phyloP scores from a whole-genome alignment of 257 asterid genomes.

The Nyctanthes arbortristis region DNA sequence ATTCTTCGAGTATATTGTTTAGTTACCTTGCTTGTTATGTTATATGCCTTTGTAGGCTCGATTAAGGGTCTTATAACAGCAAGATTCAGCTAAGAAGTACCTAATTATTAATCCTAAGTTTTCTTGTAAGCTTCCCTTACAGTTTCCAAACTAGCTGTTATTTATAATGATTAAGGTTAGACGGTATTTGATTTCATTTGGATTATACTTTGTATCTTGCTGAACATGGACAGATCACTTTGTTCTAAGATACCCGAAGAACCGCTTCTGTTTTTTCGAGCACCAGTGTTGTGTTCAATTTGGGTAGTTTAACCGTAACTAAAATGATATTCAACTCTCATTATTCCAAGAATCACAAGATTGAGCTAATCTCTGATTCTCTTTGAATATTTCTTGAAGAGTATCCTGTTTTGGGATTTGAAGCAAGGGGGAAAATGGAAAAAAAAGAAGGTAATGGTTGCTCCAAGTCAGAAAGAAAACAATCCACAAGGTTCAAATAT shows the following conservation, averaged over 20 bases:
- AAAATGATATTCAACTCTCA: no score
- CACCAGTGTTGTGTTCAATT: no score
- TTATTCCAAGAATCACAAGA: no score
- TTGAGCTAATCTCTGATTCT: no score
- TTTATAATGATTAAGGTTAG: background rate
- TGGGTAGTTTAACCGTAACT: background rate
- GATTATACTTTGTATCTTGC: no score
- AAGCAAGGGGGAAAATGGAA: no score
- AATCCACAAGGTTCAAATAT: background rate
- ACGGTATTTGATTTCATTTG: background rate
- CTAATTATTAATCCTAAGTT: background rate
- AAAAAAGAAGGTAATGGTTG: no score
- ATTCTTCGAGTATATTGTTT: constrained; percentile 42
- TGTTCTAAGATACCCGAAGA: no score
- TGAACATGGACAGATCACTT: no score
- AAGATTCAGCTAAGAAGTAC: constrained; percentile 34
- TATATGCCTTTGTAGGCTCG: constrained; percentile 69
- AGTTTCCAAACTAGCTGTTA: background rate
- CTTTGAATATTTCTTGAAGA: constrained; percentile 20
- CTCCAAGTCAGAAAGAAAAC: background rate
- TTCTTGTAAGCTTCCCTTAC: constrained; percentile 7
- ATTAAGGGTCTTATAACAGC: constrained; percentile 58
- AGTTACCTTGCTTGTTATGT: constrained; percentile 45
- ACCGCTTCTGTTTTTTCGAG: no score
- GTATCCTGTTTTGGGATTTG: no score